Conservation (phyloP, 2,329 filamentous ascomycete genomes). For the Colletotrichum sp. region DNA sequence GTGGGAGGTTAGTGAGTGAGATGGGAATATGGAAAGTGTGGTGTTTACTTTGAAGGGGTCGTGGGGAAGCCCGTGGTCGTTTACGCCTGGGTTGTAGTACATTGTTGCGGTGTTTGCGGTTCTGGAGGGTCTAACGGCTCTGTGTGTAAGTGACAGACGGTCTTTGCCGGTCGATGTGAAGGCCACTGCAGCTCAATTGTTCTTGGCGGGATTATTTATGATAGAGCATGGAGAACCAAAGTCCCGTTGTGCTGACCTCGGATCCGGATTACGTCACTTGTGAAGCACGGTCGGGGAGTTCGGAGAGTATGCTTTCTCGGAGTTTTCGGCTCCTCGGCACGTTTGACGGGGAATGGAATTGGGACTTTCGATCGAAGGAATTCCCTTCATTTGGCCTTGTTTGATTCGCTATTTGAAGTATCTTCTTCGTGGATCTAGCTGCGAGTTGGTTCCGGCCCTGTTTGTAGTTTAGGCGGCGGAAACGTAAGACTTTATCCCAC, state of each 20-base stretch:
- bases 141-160: background rate
- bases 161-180: background rate
- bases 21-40: no score
- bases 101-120: slow-evolving; percentile 24
- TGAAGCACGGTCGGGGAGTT: background rate
- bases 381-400: background rate
- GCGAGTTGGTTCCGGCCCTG: no score
- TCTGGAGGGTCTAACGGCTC: background rate
- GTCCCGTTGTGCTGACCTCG: background rate
- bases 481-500: no score
- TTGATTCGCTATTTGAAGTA: background rate
- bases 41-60: slow-evolving; percentile 3
- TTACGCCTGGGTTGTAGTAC: background rate
- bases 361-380: background rate
- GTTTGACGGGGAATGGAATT: background rate
- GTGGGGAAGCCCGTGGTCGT: background rate
- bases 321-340: background rate
- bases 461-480: no score
- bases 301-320: background rate
- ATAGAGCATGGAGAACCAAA: background rate
- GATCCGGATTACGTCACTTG: background rate
- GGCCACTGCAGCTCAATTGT: accelerated
- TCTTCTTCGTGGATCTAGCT: no score
- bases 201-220: background rate
- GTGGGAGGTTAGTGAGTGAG: background rate